These are phyloP conservation scores for Chaetomium fimeti DNA, from an alignment of 495 filamentous ascomycete genomes.

Conservation along the genomic window DNA sequence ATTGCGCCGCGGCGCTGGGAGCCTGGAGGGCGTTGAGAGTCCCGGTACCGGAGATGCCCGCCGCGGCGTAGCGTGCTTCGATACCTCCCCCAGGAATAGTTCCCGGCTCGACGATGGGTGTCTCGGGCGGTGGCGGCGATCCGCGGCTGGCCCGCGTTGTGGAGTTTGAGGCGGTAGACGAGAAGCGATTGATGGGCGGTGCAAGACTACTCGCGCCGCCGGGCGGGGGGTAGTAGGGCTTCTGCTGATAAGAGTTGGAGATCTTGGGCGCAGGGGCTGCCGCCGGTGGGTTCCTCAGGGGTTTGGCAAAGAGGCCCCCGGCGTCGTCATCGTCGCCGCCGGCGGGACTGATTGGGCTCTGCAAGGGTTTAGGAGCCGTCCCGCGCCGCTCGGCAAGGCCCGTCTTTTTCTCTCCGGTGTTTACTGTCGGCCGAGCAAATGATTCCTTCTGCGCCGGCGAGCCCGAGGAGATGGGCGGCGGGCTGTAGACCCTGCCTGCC, in stretches of 20 bases:
- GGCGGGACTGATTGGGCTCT: constrained; percentile 64
- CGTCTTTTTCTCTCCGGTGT: constrained; percentile 51
- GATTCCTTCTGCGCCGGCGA: constrained; percentile 42
- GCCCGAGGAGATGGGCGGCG: constrained; percentile 37
- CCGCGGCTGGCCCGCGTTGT: constrained; percentile 90
- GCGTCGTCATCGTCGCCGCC: constrained; percentile 50
- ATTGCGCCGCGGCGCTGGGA: constrained; percentile 78
- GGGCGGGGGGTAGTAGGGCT: constrained; percentile 51
- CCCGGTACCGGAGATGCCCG: constrained; percentile 80
- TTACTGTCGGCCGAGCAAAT: constrained; percentile 44
- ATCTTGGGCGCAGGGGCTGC: constrained; percentile 37
- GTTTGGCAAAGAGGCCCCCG: constrained; percentile 65
- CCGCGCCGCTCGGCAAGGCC: constrained; percentile 70
- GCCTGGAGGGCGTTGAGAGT: constrained; percentile 77
- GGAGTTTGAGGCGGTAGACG: constrained; percentile 84
- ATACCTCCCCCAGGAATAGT: constrained; percentile 73
- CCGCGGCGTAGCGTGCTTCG: constrained; percentile 83
- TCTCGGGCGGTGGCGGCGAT: constrained; percentile 93
- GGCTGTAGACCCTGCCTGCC: constrained; percentile 38
- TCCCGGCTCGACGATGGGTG: constrained; percentile 74
- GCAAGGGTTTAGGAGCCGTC: constrained; percentile 69
- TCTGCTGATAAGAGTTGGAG: constrained; percentile 50
- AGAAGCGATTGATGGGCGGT: constrained; percentile 69
- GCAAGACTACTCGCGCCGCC: constrained; percentile 35
- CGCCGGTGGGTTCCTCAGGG: constrained; percentile 39